Evolutionary conservation across 805 yeast species (phyloP), one percentile per base, ranked within the genome.

Genomic region (Candida coleopterorum): DNA sequence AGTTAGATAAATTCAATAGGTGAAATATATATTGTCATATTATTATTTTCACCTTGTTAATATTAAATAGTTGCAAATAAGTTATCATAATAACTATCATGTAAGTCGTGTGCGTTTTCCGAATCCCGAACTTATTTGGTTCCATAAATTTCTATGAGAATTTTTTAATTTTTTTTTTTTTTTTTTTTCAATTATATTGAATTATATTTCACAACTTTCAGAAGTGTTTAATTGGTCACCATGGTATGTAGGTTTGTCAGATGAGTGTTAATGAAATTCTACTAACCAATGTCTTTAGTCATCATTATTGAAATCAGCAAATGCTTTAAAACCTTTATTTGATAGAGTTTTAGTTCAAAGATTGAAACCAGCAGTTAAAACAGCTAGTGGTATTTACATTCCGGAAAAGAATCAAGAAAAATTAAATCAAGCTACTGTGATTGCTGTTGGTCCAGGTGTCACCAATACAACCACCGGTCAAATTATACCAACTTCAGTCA

Each of bases 261-360:
- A n/a, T n/a, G n/a, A n/a, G n/a, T n/a, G n/a, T n/a, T n/a, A n/a
- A n/a, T n/a, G n/a, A n/a, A n/a, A n/a, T n/a, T n/a, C n/a, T n/a
- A 47, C 44, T 43, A 40, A 48, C 50, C 9, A 14, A 29, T 32
- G 12, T 18, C 17, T 30, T 6, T 34, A 55, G 60, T 74, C 88
- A 15, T 32, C 34, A 34, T 58, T 84, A 47, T 68, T 84, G 59
- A 87, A 85, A 64, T 79, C 85, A 48, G 93, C 86, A 53, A 83
- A 87, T 68, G 76, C 87, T 41, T 82, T 93, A 58, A 81, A 82
- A 49, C 98, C 98, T 46, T 79, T 94, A 51, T 74, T 93, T 51
- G 97, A 93, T 80, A 84, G 98, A 70, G 90, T 93, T 43, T 78
- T 93, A 46, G 96, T 93, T 45, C 97, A 89, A 72, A 85, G 97